Base-by-base conservation (phyloP, 768 basidiomycete species). In the Phanerochaete carnosa region DNA sequence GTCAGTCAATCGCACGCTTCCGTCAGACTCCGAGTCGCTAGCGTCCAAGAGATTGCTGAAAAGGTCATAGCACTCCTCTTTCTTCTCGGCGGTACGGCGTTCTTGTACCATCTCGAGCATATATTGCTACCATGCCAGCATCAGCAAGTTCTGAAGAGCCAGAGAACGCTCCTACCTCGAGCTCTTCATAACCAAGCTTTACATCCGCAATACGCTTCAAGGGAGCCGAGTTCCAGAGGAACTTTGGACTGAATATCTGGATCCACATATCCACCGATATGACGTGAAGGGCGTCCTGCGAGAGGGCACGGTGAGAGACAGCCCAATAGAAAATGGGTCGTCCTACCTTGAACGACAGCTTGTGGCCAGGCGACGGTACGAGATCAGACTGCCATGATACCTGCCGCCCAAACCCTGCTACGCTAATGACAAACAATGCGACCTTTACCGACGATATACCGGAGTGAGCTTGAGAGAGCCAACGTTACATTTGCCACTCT, bases 81-180 rank as follows among this genome's bases (percentile, higher is more conserved):
- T 76, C n/a, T n/a, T n/a, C n/a, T n/a, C n/a, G n/a, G 73, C 67
- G 3, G 54, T 59, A 45, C 75, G 74, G 3, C 83, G 79, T 28
- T 74, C 76, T 19, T 72, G 65, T 46, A 85, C 80, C 83, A 85
- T 85, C 65, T 84, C 83, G 3, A 67, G 65, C 77, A 86, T 82
- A 64, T 83, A 84, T 47, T 37, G 61, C 79, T 80, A 63, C 32
- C 29, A n/a, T n/a, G n/a, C n/a, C n/a, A n/a, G n/a, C n/a, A n/a
- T n/a, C n/a, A n/a, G n/a, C n/a, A n/a, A n/a, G n/a, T n/a, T n/a
- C n/a, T n/a, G n/a, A n/a, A 8, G 43, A 4, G 6, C 23, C 15
- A 32, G 4, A 2, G 26, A 25, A 16, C 2, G 26, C 26, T 58
- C 68, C 29, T 46, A 74, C 72, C 62, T 70, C 62, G n/a, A 76